Evolutionary conservation across 1,284 basidiomycete species (phyloP).

Genomic region (Ceratobasidium sp.): DNA sequence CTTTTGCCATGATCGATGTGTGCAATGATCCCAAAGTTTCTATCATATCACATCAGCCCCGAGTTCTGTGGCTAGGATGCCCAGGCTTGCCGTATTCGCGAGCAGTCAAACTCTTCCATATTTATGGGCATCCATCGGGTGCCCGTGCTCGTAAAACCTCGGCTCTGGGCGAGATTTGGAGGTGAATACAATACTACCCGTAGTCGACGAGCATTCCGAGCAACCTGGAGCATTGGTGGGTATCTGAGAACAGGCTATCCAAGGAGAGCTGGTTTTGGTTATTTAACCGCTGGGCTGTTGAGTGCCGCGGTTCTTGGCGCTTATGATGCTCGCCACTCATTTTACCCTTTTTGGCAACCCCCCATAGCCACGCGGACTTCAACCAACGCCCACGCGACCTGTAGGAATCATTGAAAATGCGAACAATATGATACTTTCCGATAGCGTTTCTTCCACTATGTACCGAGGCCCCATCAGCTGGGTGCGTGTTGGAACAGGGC

Average conservation of each 20-base stretch:
- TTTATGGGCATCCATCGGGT: slow-evolving; percentile 53
- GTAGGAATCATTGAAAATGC: no score
- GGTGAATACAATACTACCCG: not conserved
- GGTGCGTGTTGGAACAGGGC: no score
- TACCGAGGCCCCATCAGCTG: no score
- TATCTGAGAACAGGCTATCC: not conserved
- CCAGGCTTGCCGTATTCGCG: slow-evolving; percentile 73
- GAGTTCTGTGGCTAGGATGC: slow-evolving; percentile 12
- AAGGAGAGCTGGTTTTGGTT: no score
- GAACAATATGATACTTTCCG: no score
- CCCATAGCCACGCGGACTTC: no score
- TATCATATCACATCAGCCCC: slow-evolving; percentile 53
- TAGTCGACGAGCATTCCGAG: not conserved
- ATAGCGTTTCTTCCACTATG: no score
- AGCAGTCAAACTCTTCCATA: slow-evolving; percentile 78
- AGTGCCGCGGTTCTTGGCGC: no score
- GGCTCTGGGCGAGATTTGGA: not conserved
- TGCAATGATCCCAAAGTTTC: slow-evolving; percentile 95
- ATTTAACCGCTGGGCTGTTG: no score
- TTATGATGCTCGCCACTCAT: no score
- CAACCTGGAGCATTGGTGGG: slow-evolving; percentile 17
- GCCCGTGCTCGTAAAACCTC: slow-evolving; percentile 2
- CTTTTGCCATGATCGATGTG: slow-evolving; percentile 96
- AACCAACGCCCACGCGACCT: no score
- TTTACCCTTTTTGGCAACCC: no score